phyloP scores from a whole-genome alignment of 306 rosid genomes.

The Ammopiptanthus mongolicus region DNA sequence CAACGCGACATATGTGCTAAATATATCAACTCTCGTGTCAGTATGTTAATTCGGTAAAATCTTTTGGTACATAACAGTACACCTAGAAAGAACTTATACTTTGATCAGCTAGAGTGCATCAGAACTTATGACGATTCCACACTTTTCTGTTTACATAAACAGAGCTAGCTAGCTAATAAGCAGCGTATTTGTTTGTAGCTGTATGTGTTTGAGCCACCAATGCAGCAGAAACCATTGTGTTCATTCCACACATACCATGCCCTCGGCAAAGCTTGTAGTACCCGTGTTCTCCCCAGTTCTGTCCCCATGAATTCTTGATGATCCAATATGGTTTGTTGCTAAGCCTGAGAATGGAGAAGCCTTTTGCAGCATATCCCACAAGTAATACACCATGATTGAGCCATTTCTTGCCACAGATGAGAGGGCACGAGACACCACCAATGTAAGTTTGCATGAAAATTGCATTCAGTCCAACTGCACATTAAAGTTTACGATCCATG shows the following conservation, averaged over 20 bases:
- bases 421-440: slow-evolving; percentile 90
- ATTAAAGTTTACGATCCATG: not conserved
- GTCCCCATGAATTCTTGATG: slow-evolving; percentile 89
- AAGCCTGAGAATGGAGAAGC: slow-evolving; percentile 67
- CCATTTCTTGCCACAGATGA: slow-evolving; percentile 61
- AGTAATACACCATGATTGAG: slow-evolving; percentile 76
- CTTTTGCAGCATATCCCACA: slow-evolving; percentile 65
- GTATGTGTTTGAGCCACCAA: slow-evolving; percentile 36
- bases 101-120: not conserved
- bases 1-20: not conserved
- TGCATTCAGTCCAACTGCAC: slow-evolving; percentile 72
- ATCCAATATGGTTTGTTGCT: slow-evolving; percentile 68
- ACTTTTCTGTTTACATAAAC: not conserved
- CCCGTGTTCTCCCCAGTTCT: slow-evolving; percentile 68
- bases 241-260: slow-evolving; percentile 71
- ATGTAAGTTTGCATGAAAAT: slow-evolving; percentile 88
- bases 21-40: not conserved
- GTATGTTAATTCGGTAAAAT: not conserved
- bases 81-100: not conserved
- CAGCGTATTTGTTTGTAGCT: not conserved
- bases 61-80: not conserved
- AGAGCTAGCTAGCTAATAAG: slow-evolving; percentile 25
- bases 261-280: slow-evolving; percentile 71
- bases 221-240: slow-evolving; percentile 77
- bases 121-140: not conserved